Conservation (phyloP, 148 eudicot species). For the Amaranthus hypochondriacus region DNA sequence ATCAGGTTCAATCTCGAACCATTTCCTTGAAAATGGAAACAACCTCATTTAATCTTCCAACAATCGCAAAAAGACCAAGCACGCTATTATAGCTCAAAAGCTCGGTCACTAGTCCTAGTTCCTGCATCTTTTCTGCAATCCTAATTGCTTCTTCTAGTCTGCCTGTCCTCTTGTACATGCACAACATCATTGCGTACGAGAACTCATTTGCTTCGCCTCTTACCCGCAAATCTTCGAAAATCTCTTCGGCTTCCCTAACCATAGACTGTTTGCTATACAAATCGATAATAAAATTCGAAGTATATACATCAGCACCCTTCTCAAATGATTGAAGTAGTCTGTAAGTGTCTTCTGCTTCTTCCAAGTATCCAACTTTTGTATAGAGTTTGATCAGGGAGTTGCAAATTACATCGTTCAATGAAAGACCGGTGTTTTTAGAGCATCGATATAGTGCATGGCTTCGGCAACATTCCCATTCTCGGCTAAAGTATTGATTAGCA, state of each 20-base stretch:
- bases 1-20: slow-evolving; percentile 61
- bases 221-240: slow-evolving; percentile 44
- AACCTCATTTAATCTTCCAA: slow-evolving; percentile 69
- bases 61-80: slow-evolving; percentile 52
- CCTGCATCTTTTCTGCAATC: slow-evolving; percentile 65
- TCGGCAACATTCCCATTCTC: slow-evolving; percentile 64
- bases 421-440: slow-evolving; percentile 44
- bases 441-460: slow-evolving; percentile 43
- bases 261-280: slow-evolving; percentile 65
- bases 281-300: slow-evolving; percentile 86
- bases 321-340: slow-evolving; percentile 46
- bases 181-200: slow-evolving; percentile 81
- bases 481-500: slow-evolving; percentile 69
- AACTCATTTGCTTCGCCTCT: slow-evolving; percentile 80
- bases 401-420: slow-evolving; percentile 58
- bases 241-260: slow-evolving; percentile 64
- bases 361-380: slow-evolving; percentile 69
- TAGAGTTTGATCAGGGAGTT: slow-evolving; percentile 78
- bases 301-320: slow-evolving; percentile 47
- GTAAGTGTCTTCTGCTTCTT: slow-evolving; percentile 70
- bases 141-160: slow-evolving; percentile 55
- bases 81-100: slow-evolving; percentile 76
- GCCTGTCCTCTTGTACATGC: slow-evolving; percentile 80
- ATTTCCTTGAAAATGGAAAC: slow-evolving; percentile 60
- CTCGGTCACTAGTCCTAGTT: slow-evolving; percentile 58